phyloP scores from a whole-genome alignment of 345 rosid genomes.

The Cardiospermum halicacabum region DNA sequence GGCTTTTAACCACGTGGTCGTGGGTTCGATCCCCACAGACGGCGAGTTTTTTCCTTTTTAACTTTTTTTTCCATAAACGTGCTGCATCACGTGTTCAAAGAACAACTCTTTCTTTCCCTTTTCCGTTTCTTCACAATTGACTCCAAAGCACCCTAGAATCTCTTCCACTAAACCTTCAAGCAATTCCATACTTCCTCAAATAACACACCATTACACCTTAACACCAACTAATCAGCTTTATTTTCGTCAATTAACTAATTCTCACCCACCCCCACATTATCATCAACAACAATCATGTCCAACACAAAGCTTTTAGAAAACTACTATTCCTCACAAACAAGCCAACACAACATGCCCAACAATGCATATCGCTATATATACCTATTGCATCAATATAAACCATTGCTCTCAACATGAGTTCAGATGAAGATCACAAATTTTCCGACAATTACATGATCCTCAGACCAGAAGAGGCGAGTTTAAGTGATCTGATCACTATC shows the following conservation, averaged over 20 bases:
- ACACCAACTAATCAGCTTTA: no score
- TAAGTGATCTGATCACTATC: background rate
- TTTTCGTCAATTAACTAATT: background rate
- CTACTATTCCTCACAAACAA: background rate
- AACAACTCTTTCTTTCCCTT: background rate
- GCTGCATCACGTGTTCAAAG: background rate
- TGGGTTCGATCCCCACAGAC: constrained; percentile 81
- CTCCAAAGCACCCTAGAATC: background rate
- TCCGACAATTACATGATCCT: constrained; percentile 10
- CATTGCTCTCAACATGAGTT: constrained; percentile 1
- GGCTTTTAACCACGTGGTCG: constrained; percentile 85
- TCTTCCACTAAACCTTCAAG: constrained; percentile 17
- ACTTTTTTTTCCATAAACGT: background rate
- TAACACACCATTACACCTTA: no score
- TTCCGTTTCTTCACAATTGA: background rate
- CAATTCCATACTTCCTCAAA: background rate
- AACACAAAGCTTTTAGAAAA: background rate
- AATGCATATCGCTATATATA: no score
- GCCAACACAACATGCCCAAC: background rate
- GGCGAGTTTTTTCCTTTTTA: constrained; percentile 24
- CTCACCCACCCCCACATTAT: no score
- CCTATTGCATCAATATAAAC: no score
- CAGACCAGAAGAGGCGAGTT: constrained; percentile 4
- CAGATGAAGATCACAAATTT: background rate
- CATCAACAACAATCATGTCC: background rate